A percentile compares a stretch with the other conserved stretches of the same genome.
Conservation (phyloP, 345 rosid species). For the Acer yangbiense region DNA sequence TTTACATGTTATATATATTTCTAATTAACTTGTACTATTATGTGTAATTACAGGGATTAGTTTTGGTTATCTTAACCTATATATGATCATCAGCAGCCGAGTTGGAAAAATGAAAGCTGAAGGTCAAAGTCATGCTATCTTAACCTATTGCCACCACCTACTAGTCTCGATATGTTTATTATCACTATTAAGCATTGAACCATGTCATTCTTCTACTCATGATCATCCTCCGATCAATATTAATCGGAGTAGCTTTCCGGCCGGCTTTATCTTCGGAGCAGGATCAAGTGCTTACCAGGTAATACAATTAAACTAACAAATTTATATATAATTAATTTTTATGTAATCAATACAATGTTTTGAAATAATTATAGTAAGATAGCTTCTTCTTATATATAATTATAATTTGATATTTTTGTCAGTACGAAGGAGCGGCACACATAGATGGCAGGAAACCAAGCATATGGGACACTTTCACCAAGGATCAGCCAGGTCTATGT, state of each 20-base stretch:
- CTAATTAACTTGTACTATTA: too few relatives aligned
- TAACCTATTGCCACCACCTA: background rate
- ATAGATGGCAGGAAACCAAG: constrained; percentile 23
- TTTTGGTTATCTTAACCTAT: background rate
- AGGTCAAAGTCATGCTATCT: background rate
- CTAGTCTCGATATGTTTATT: background rate
- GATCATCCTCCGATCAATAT: background rate
- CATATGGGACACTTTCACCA: constrained; percentile 23
- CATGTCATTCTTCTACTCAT: background rate
- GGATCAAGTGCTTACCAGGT: constrained; percentile 26
- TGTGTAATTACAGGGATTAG: too few relatives aligned
- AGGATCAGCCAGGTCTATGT: background rate
- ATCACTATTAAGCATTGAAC: background rate
- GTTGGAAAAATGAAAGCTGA: background rate
- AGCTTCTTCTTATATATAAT: too few relatives aligned
- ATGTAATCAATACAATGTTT: background rate
- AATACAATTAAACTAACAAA: background rate
- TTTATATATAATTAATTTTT: too few relatives aligned
- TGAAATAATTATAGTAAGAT: background rate
- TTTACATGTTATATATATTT: too few relatives aligned
- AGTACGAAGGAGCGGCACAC: constrained; percentile 23
- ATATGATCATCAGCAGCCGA: background rate
- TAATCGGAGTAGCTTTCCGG: constrained; percentile 20
- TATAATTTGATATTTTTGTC: background rate
- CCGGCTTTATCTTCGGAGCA: constrained; percentile 12